These are phyloP conservation scores for Pulveroboletus sp. DNA, from an alignment of 768 basidiomycete species.

Conservation along the genomic window DNA sequence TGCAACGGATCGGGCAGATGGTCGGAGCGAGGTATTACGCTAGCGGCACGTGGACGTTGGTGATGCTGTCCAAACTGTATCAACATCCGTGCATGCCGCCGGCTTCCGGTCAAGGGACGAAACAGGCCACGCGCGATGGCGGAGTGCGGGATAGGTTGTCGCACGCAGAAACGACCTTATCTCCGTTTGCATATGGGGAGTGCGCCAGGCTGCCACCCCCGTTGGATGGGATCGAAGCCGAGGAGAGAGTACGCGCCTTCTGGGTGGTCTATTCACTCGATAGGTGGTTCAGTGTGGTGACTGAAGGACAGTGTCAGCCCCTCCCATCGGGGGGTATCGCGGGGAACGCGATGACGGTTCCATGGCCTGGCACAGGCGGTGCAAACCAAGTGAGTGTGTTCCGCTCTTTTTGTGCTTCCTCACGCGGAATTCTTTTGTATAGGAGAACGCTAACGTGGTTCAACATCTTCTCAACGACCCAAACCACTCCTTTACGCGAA, in stretches of 20 bases:
- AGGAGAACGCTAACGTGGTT: slow-evolving; percentile 13
- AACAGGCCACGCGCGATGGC: slow-evolving; percentile 2
- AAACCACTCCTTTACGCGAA: slow-evolving; percentile 8
- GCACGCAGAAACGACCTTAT: no score
- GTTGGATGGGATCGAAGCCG: slow-evolving; percentile 31
- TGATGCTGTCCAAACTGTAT: slow-evolving; percentile 46
- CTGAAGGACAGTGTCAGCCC: slow-evolving; percentile 18
- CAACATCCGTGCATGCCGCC: slow-evolving; percentile 12
- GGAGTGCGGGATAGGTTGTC: neutral
- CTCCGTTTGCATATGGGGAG: slow-evolving; percentile 9
- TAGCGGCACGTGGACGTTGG: slow-evolving; percentile 45
- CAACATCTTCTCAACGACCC: slow-evolving; percentile 17
- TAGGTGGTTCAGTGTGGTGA: slow-evolving; percentile 29
- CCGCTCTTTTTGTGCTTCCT: neutral
- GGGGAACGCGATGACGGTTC: slow-evolving; percentile 33
- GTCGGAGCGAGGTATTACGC: slow-evolving; percentile 60
- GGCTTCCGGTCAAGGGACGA: neutral
- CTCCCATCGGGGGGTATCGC: slow-evolving; percentile 26
- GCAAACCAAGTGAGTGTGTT: slow-evolving; percentile 9
- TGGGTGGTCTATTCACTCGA: slow-evolving; percentile 37
- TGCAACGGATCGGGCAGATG: slow-evolving; percentile 54
- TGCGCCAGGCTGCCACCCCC: slow-evolving; percentile 28
- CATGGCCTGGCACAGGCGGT: slow-evolving; percentile 36
- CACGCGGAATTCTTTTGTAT: neutral
- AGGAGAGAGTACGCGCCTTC: slow-evolving; percentile 38